Conservation (phyloP, 495 filamentous ascomycete species). For the Hypomontagnella monticulosa region DNA sequence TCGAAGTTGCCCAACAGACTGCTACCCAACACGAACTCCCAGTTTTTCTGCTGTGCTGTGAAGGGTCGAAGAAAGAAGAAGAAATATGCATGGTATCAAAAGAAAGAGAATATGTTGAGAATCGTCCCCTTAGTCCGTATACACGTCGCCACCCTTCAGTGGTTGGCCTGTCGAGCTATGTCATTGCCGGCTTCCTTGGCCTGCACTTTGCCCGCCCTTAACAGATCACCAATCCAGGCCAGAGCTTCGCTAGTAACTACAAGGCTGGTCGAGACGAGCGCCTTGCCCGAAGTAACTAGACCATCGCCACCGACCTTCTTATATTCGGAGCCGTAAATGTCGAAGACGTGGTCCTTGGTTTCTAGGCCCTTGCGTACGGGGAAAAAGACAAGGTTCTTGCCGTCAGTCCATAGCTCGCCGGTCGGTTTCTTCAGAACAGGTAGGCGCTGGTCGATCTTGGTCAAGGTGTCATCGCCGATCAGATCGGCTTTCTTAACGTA, state of each 20-base stretch:
- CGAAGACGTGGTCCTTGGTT: conserved; percentile 78
- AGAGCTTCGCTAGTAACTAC: conserved; percentile 75
- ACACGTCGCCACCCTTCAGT: neutral
- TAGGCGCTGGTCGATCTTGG: conserved; percentile 78
- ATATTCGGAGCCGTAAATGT: conserved; percentile 77
- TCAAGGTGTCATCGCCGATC: conserved; percentile 78
- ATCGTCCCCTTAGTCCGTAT: neutral
- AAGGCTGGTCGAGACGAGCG: conserved; percentile 76
- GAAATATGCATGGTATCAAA: conserved; percentile 41
- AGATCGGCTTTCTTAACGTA: conserved; percentile 84
- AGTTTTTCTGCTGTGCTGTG: neutral
- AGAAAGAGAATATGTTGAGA: conserved; percentile 22
- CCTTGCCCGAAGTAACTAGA: conserved; percentile 74
- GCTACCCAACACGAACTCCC: conserved; percentile 20
- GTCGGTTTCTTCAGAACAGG: conserved; percentile 91
- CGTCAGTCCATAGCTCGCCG: conserved; percentile 73
- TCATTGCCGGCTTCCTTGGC: conserved; percentile 53
- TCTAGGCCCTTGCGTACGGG: conserved; percentile 73
- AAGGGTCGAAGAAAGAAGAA: conserved; percentile 16
- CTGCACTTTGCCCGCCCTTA: conserved; percentile 70
- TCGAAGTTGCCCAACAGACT: conserved; percentile 6
- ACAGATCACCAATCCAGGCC: conserved; percentile 62
- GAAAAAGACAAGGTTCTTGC: conserved; percentile 69
- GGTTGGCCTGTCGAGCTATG: conserved; percentile 20
- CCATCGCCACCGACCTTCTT: conserved; percentile 79